A percentile compares a stretch with the other conserved stretches of the same genome.
These are phyloP conservation scores for Curvularia verruculosa DNA, from an alignment of 2,329 filamentous ascomycete species.

Conservation along the genomic window DNA sequence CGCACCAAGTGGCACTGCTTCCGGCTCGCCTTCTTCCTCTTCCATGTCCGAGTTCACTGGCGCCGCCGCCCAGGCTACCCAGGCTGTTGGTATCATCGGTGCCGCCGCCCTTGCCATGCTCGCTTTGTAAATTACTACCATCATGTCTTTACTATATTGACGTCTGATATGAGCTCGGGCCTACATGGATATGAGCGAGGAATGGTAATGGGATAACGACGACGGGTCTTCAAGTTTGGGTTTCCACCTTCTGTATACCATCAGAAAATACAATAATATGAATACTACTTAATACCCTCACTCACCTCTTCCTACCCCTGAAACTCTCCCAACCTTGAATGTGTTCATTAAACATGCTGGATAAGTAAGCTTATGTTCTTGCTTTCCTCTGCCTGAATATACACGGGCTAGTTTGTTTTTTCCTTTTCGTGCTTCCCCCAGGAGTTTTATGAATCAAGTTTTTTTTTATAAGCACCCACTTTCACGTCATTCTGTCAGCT, in stretches of 20 bases:
- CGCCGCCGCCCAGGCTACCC: constrained; percentile 41
- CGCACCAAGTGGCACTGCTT: neutral
- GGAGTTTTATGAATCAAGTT: neutral
- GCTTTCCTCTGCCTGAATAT: neutral
- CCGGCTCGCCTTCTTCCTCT: constrained; percentile 12
- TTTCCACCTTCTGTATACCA: neutral
- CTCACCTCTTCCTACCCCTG: neutral
- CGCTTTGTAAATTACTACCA: constrained; percentile 39
- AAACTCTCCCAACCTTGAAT: neutral
- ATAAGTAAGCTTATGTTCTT: neutral
- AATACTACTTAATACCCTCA: neutral
- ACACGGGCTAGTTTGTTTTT: neutral
- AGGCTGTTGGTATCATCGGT: constrained; percentile 43
- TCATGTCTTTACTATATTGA: neutral
- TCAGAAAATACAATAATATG: neutral
- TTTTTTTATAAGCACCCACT: neutral
- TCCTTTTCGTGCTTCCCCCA: neutral
- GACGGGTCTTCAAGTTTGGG: neutral
- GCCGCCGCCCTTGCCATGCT: constrained; percentile 45
- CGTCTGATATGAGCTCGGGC: neutral
- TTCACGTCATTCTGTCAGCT: neutral
- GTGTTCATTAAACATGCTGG: neutral
- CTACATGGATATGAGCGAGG: neutral
- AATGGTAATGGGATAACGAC: neutral
- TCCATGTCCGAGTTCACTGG: constrained; percentile 40